Conservation (phyloP, 495 filamentous ascomycete species). For the Amniculicola lignicola region DNA sequence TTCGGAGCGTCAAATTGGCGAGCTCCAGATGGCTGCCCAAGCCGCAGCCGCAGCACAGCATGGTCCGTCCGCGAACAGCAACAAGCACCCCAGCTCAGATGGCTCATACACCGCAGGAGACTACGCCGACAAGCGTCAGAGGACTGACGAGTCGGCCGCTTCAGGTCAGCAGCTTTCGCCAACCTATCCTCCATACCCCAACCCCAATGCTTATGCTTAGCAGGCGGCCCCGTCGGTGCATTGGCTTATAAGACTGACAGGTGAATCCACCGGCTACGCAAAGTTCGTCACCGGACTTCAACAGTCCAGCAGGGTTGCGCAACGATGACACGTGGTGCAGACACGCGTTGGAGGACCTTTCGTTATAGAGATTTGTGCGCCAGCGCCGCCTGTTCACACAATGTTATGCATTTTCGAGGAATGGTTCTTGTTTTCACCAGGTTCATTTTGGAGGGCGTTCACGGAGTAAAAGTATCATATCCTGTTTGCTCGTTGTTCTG, state of each 20-base stretch:
- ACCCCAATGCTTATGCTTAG: conserved; percentile 20
- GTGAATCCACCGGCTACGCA: not conserved
- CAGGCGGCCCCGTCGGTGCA: conserved; percentile 20
- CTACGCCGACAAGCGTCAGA: conserved; percentile 34
- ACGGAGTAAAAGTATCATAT: too few species aligned
- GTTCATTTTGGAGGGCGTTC: not conserved
- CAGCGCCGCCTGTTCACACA: not conserved
- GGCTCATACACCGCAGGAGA: conserved; percentile 22
- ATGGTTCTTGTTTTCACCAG: not conserved
- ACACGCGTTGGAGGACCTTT: not conserved
- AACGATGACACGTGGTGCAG: not conserved
- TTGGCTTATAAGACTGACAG: conserved; percentile 15
- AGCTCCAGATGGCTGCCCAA: conserved; percentile 35
- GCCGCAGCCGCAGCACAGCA: conserved; percentile 30
- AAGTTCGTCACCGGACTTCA: conserved; percentile 7
- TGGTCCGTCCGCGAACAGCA: conserved; percentile 28
- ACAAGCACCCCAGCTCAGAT: conserved; percentile 30
- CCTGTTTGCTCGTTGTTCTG: too few species aligned
- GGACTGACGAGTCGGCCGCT: conserved; percentile 22
- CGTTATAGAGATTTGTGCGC: not conserved
- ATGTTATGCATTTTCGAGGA: conserved; percentile 6
- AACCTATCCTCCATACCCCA: conserved; percentile 2
- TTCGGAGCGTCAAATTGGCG: conserved; percentile 32
- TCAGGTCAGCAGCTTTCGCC: conserved; percentile 20
- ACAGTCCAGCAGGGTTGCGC: not conserved